Percentiles rank a stretch among this genome's conserved stretches.
phyloP scores from a whole-genome alignment of 805 yeast genomes.

The Hanseniaspora hatyaiensis region DNA sequence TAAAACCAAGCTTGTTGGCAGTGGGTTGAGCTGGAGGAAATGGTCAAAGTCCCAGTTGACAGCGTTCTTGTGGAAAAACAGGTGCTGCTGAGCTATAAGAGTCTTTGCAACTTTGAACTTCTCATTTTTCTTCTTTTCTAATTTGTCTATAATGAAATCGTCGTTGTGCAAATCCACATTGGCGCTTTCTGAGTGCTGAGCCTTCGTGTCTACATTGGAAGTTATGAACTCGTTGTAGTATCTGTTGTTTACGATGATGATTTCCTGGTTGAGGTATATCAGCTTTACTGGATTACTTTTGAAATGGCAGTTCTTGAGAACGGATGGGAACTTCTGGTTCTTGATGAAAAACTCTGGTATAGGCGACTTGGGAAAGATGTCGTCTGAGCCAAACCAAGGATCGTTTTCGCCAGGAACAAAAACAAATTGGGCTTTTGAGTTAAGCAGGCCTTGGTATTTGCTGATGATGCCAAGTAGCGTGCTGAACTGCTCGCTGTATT shows the following conservation, averaged over 20 bases:
- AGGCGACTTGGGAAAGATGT: constrained; percentile 56
- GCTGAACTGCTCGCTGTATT: constrained; percentile 61
- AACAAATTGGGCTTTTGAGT: constrained; percentile 41
- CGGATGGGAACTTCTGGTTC: constrained; percentile 41
- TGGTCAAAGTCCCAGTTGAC: constrained; percentile 61
- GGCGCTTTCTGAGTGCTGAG: too few relatives aligned
- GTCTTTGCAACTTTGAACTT: constrained; percentile 68
- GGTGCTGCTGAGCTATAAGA: constrained; percentile 70
- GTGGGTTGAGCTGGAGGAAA: constrained; percentile 57
- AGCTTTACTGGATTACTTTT: constrained; percentile 71
- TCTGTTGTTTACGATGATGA: constrained; percentile 63
- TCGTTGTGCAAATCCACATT: neutral
- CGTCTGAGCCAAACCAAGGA: constrained; percentile 49
- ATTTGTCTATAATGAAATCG: neutral
- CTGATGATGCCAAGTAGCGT: constrained; percentile 55
- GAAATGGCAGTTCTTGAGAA: constrained; percentile 44
- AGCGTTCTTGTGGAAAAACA: constrained; percentile 61
- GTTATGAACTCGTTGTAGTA: constrained; percentile 25
- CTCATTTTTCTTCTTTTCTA: constrained; percentile 29
- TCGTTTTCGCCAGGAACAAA: constrained; percentile 85
- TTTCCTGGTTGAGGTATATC: constrained; percentile 72
- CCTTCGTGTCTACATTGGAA: too few relatives aligned
- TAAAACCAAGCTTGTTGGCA: constrained; percentile 58
- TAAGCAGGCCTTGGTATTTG: constrained; percentile 31
- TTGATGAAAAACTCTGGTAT: constrained; percentile 64